Conservation (phyloP, 345 rosid species). For the Eucalyptus decipiens region DNA sequence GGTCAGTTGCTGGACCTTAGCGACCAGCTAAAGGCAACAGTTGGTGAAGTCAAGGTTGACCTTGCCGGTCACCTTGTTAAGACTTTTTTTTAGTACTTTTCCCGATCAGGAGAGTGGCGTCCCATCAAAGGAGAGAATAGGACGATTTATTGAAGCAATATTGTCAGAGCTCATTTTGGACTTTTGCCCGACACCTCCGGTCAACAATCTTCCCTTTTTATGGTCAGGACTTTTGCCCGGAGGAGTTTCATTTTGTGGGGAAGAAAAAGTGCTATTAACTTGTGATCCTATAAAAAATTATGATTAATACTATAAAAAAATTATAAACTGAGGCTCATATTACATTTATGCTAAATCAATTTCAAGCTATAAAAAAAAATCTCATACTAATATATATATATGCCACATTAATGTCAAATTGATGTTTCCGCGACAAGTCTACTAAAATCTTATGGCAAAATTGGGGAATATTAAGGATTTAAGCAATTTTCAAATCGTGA, state of each 20-base stretch:
- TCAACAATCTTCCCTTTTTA: neutral
- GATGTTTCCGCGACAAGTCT: neutral
- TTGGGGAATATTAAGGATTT: neutral
- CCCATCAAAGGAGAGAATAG: too few species aligned
- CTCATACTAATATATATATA: neutral
- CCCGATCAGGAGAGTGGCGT: accelerated
- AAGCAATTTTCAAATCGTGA: neutral
- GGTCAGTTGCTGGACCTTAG: accelerated
- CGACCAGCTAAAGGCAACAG: accelerated
- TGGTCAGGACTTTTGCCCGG: neutral
- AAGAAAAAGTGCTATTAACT: neutral
- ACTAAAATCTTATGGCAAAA: neutral
- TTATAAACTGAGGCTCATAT: neutral
- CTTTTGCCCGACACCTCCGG: neutral
- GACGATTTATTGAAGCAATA: too few species aligned
- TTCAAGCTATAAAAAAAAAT: neutral
- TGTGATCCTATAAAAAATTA: neutral
- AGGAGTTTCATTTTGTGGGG: neutral
- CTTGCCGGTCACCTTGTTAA: too few species aligned
- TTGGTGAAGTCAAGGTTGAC: too few species aligned
- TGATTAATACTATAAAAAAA: neutral
- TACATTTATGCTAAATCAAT: neutral
- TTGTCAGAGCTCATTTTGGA: too few species aligned
- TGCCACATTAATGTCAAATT: neutral
- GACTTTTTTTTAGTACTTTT: too few species aligned